Evolutionary conservation across 345 rosid species (phyloP), one percentile per base, ranked within the genome.

Genomic region (Populus pruinosa): DNA sequence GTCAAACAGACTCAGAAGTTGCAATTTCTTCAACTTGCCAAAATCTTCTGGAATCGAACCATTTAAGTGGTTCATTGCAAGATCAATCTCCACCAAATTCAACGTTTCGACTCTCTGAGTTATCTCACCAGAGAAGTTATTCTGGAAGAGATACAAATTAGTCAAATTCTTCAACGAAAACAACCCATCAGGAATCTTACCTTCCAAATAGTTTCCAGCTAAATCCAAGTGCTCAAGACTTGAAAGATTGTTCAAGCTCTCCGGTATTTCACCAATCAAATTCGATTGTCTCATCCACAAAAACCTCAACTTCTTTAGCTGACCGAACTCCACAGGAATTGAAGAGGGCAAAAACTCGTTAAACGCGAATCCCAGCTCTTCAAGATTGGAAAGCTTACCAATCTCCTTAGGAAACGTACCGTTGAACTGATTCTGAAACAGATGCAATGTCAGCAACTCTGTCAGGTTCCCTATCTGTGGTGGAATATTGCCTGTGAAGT

Each of bases 391-490:
- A 68, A 95, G 82, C 83, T 90, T 81, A 0, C 93, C 92, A 33
- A 95, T 93, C 84, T 92, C 96, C 85, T 80, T 83, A 0, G 99
- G 99, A 77, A 93, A 87, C 5, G 92, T 91, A 4, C 98, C 97
- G 8, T 90, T 75, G 89, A 89, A 93, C 70, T 78, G 78, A 66
- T 87, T 90, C 75, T 27, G 69, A 84, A 80, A 27, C 0, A 92
- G 83, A 56, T 61, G 0, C 77, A 96, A 27, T 1, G 69, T 72
- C 53, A 67, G 86, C 78, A 96, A 81, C 78, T 83, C 78, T 5
- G 87, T 21, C 21, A 96, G 55, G 25, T 76, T 72, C 27, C 93
- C 94, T 2, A 93, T 74, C 16, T 76, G 77, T 4, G 83, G 74
- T 0, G 99, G 99, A 2, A 96, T 90, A 41, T 86, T 81, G 10